phyloP scores from a whole-genome alignment of 1,284 basidiomycete species.

The Pascua guehoae region DNA sequence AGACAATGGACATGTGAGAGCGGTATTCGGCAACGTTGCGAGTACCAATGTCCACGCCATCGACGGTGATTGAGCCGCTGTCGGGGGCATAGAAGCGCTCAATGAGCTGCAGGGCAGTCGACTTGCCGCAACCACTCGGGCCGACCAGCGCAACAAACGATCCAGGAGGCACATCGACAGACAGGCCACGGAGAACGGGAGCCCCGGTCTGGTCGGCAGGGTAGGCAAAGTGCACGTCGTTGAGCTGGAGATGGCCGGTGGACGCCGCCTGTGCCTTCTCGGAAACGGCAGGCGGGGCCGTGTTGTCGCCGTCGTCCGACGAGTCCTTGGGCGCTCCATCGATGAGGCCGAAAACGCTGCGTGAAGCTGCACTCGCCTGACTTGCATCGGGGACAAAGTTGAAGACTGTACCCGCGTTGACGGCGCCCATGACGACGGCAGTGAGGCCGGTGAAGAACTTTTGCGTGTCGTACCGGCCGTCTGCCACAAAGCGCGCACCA shows the following conservation, averaged over 20 bases:
- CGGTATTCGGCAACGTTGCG: conserved; percentile 80
- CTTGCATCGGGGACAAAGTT: conserved; percentile 90
- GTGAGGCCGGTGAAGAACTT: conserved; percentile 82
- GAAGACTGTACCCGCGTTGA: conserved; percentile 62
- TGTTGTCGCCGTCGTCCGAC: conserved; percentile 73
- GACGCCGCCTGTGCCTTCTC: conserved; percentile 54
- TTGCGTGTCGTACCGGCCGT: conserved; percentile 58
- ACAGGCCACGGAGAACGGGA: conserved; percentile 75
- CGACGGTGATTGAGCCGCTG: conserved; percentile 56
- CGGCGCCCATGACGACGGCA: conserved; percentile 47
- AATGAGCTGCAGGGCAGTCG: conserved; percentile 56
- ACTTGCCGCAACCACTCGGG: conserved; percentile 65
- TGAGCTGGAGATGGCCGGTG: conserved; percentile 68
- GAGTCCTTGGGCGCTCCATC: conserved; percentile 75
- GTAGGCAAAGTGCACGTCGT: conserved; percentile 90
- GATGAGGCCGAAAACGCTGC: conserved; percentile 72
- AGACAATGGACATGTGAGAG: conserved; percentile 80
- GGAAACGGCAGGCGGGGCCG: conserved; percentile 70
- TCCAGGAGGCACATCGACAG: conserved; percentile 79
- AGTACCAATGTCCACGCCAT: conserved; percentile 72
- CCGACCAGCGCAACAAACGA: conserved; percentile 87
- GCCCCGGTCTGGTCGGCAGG: conserved; percentile 84
- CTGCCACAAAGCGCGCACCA: conserved; percentile 53
- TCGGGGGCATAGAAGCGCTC: conserved; percentile 57
- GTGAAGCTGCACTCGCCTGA: conserved; percentile 74